Percentiles rank a stretch among this genome's conserved stretches.
Conservation (phyloP, 73 alveolate genomes). For the Paramecium caudatum region DNA sequence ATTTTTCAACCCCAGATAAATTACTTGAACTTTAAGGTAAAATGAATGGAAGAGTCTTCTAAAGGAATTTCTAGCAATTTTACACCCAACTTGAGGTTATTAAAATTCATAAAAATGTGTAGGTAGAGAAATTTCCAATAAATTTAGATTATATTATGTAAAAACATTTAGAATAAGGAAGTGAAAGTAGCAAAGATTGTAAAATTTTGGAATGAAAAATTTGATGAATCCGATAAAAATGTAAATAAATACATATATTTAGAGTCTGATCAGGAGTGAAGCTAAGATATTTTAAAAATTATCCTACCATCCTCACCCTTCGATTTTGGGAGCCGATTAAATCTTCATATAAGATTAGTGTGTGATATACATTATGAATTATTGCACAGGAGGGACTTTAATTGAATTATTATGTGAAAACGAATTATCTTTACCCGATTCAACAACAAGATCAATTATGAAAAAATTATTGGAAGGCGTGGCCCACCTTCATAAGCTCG, state of each 20-base stretch:
- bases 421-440: background rate
- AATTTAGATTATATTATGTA: background rate
- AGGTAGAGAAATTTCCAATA: slow-evolving; percentile 9
- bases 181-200: background rate
- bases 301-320: slow-evolving; percentile 16
- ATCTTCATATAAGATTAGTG: background rate
- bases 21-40: background rate
- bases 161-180: background rate
- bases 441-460: background rate
- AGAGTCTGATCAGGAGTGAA: background rate
- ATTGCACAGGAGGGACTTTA: slow-evolving; percentile 58
- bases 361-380: background rate
- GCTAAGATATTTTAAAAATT: slow-evolving; percentile 5
- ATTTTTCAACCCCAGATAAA: background rate
- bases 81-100: slow-evolving; percentile 4
- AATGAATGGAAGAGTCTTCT: slow-evolving; percentile 9
- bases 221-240: background rate
- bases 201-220: background rate
- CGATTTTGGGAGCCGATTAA: background rate
- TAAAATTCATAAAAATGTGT: slow-evolving; percentile 7
- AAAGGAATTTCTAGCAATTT: background rate
- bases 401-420: background rate
- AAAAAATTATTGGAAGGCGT: background rate
- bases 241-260: background rate
- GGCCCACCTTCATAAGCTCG: background rate